Base-by-base conservation (phyloP, 441 rosid genomes). In the Gossypium davidsonii region DNA sequence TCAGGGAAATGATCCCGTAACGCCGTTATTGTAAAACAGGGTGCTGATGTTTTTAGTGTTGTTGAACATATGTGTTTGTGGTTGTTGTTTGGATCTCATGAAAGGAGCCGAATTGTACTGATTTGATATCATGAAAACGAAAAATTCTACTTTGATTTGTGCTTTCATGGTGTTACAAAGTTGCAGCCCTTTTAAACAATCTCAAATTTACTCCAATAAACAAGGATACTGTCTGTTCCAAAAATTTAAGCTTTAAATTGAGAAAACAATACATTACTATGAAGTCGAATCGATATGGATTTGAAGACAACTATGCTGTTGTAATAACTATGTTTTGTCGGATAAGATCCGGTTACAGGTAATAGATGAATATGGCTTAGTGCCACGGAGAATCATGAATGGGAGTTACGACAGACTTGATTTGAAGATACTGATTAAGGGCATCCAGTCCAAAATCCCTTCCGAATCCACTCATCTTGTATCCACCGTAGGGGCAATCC, bases 401-500 rank as follows among this genome's bases (percentile, higher is more conserved):
- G 28, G 94, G 96, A 75, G 91, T 91, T 0, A 89, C 88, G 0
- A 94, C 88, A 21, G 96, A 82, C 81, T 94, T 94, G 63, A 80
- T 78, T 6, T 87, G 93, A 17, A 92, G 85, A 51, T 85, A 91
- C 83, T 84, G 84, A 5, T 86, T 81, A 0, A 94, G 80, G 7
- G 88, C 88, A 5, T 91, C 93, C 73, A 89, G n/a, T 15, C 97
- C 97, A 0, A 72, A 51, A 12, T 90, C 97, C 42, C 85, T 85
- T 15, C 94, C 94, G 20, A 79, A 89, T 0, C 99, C 96, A 26
- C 97, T 94, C 87, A 82, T 78, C 74, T 90, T 92, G 72, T 80
- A 88, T n/a, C 99, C 99, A 67, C 97, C 97, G 3, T 55, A 91
- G 8, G 97, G 90, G 18, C 83, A 79, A 21, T 90, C 96, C 0